phyloP scores from a whole-genome alignment of 1,139 yeast species.

The Debaryomyces sp. region DNA sequence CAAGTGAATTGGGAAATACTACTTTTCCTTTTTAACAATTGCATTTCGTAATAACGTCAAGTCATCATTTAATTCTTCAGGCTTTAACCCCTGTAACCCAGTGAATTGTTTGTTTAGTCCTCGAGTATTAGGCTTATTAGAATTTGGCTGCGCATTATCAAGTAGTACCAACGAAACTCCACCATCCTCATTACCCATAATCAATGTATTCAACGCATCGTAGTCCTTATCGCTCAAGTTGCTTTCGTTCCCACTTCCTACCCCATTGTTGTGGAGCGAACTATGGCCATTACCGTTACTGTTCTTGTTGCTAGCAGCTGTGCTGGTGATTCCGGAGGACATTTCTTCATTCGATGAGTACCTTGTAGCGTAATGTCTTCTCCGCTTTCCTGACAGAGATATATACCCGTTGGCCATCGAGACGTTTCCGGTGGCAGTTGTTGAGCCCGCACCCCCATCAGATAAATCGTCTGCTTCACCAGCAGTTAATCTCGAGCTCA shows the following conservation, averaged over 20 bases:
- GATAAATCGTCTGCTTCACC: constrained; percentile 50
- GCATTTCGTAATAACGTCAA: constrained; percentile 55
- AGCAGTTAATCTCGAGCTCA: constrained; percentile 39
- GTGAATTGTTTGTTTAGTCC: constrained; percentile 59
- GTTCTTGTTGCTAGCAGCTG: constrained; percentile 14
- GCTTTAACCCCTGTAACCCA: constrained; percentile 65
- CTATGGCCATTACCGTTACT: constrained; percentile 13
- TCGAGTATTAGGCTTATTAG: constrained; percentile 48
- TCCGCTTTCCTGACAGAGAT: constrained; percentile 37
- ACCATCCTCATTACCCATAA: constrained; percentile 49
- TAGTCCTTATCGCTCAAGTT: constrained; percentile 52
- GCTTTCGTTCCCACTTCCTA: constrained; percentile 43
- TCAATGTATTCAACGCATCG: constrained; percentile 46
- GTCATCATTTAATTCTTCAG: constrained; percentile 73
- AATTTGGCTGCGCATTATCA: constrained; percentile 28
- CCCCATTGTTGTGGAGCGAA: constrained; percentile 16
- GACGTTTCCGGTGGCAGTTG: constrained; percentile 19
- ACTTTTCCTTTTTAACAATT: constrained; percentile 31
- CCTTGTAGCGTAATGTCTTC: constrained; percentile 48
- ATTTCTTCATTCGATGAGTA: constrained; percentile 50
- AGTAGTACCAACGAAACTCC: constrained; percentile 35
- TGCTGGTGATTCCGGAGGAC: constrained; percentile 34
- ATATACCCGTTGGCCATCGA: constrained; percentile 27
- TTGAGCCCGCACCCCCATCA: constrained; percentile 34
- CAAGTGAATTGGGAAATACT: background rate